Conservation (phyloP, 1,139 yeast species). For the Yamadazyma sp. region DNA sequence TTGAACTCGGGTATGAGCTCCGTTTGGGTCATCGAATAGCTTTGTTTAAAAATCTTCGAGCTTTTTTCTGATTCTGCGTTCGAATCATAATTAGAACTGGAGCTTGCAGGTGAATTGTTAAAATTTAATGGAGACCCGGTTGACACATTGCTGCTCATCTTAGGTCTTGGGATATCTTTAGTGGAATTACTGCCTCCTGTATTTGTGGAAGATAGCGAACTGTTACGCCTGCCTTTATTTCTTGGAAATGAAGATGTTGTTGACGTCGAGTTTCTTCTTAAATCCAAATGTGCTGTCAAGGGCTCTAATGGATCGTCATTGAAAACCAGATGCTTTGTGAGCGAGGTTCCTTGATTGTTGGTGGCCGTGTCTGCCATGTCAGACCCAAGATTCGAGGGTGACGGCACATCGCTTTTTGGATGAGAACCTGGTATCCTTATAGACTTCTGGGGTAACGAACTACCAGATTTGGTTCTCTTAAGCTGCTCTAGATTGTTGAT, state of each 20-base stretch:
- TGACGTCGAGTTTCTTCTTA: constrained; percentile 14
- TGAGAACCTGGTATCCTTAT: background rate
- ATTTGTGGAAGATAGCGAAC: constrained; percentile 16
- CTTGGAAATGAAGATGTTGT: constrained; percentile 14
- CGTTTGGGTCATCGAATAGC: constrained; percentile 12
- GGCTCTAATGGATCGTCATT: constrained; percentile 6
- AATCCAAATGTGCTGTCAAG: constrained; percentile 4
- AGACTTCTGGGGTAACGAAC: background rate
- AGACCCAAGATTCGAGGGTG: background rate
- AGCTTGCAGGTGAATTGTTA: background rate
- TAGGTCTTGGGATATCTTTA: constrained; percentile 8
- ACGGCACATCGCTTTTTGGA: background rate
- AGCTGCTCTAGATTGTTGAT: background rate
- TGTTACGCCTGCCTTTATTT: constrained; percentile 12
- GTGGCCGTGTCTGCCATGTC: background rate
- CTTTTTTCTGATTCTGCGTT: constrained; percentile 10
- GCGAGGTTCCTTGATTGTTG: background rate
- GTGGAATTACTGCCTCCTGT: constrained; percentile 9
- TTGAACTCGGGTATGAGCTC: constrained; percentile 17
- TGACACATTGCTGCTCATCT: constrained; percentile 2
- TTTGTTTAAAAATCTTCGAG: constrained; percentile 17
- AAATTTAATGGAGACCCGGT: background rate
- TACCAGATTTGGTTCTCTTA: background rate
- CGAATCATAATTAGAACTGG: constrained; percentile 3
- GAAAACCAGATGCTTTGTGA: background rate